Conservation (phyloP, 2,329 filamentous ascomycete species). For the Aureobasidium zeae region DNA sequence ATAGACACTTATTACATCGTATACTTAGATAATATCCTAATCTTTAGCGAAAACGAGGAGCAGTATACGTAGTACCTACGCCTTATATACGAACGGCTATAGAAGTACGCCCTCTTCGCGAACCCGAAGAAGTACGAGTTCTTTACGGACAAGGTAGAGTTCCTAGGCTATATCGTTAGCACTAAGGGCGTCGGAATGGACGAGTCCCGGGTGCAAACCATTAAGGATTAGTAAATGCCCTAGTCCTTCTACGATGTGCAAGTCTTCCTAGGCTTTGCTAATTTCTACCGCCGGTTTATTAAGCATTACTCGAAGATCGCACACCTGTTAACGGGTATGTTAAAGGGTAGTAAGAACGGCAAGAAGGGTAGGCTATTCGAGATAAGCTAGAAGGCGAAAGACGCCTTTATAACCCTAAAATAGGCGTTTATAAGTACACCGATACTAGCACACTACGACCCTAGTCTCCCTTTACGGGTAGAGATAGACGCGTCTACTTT, state of each 20-base stretch:
- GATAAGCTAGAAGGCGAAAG: not conserved
- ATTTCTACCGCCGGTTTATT: slow-evolving; percentile 17
- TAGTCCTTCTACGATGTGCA: slow-evolving; percentile 4
- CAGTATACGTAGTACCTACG: no score
- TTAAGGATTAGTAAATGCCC: slow-evolving; percentile 7
- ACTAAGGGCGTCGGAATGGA: slow-evolving; percentile 6
- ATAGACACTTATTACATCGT: slow-evolving; percentile 20
- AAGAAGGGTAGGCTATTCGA: not conserved
- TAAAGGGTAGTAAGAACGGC: slow-evolving; percentile 4
- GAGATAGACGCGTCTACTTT: slow-evolving; percentile 14
- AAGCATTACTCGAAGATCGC: slow-evolving; percentile 1
- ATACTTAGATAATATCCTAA: slow-evolving; percentile 28
- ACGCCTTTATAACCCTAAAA: slow-evolving; percentile 14
- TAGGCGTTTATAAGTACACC: slow-evolving; percentile 11
- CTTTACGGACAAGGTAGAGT: slow-evolving; percentile 16
- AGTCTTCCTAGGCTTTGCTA: slow-evolving; percentile 14
- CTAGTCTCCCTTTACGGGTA: not conserved
- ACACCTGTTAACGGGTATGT: not conserved
- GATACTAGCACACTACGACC: slow-evolving; percentile 15
- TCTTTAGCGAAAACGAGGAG: slow-evolving; percentile 24
- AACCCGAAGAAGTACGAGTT: slow-evolving; percentile 18
- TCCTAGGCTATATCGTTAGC: slow-evolving; percentile 17
- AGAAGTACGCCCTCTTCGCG: slow-evolving; percentile 11
- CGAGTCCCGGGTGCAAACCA: not conserved
- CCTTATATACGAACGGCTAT: no score